These are phyloP conservation scores for Penicillium coffeae DNA, from an alignment of 495 filamentous ascomycete species.

Conservation along the genomic window DNA sequence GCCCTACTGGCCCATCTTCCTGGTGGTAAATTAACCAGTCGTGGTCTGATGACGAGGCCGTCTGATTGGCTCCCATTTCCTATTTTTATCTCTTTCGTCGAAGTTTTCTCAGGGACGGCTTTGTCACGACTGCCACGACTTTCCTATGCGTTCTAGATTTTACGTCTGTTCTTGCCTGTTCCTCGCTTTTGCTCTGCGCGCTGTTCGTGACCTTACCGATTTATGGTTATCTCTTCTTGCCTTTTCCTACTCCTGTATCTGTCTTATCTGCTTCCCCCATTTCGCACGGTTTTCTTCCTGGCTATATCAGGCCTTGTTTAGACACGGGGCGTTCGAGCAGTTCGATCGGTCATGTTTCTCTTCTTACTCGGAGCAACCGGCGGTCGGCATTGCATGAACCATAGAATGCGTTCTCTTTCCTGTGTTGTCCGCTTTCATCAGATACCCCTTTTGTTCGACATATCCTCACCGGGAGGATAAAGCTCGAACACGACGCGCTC, in stretches of 20 bases:
- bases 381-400: conserved; percentile 60
- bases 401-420: conserved; percentile 77
- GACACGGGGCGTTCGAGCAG: conserved; percentile 44
- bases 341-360: conserved; percentile 37
- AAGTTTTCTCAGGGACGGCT: conserved; percentile 47
- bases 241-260: conserved; percentile 28
- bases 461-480: conserved; percentile 31
- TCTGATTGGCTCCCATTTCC: conserved; percentile 43
- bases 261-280: conserved; percentile 26
- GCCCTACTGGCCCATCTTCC: conserved; percentile 73
- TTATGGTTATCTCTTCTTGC: conserved; percentile 18
- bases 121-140: conserved; percentile 50
- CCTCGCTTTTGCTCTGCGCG: conserved; percentile 17
- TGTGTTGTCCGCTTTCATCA: conserved; percentile 49
- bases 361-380: conserved; percentile 32
- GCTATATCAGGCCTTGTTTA: conserved; percentile 34
- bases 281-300: conserved; percentile 26
- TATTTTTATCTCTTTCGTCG: conserved; percentile 38
- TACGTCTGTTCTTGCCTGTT: conserved; percentile 17
- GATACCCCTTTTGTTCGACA: conserved; percentile 56
- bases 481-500: conserved; percentile 37
- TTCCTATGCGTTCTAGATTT: conserved; percentile 27
- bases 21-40: conserved; percentile 82
- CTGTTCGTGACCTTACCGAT: conserved; percentile 11
- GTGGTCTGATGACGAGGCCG: conserved; percentile 47